phyloP scores from a whole-genome alignment of 495 filamentous ascomycete species.

The Parathielavia hyrcaniae region DNA sequence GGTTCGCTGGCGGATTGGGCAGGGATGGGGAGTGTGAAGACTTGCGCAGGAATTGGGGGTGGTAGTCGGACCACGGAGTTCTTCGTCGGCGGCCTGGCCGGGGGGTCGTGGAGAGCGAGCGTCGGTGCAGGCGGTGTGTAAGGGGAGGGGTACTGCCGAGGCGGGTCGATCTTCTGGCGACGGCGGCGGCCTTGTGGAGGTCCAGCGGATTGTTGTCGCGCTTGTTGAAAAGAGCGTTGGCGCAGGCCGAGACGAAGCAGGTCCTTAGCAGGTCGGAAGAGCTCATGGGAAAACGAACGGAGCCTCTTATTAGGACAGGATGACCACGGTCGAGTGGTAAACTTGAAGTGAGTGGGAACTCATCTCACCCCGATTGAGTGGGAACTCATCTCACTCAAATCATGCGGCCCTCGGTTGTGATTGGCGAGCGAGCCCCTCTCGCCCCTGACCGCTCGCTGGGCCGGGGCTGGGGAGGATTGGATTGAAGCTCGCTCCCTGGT shows the following conservation, averaged over 20 bases:
- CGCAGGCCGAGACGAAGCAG: conserved; percentile 33
- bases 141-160: conserved; percentile 15
- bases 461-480: conserved; percentile 15
- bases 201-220: conserved; percentile 31
- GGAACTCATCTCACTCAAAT: conserved; percentile 35
- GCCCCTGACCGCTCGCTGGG: conserved; percentile 22
- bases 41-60: conserved; percentile 23
- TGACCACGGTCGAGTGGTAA: conserved; percentile 14
- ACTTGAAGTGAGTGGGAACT: conserved; percentile 37
- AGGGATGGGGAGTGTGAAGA: conserved; percentile 20
- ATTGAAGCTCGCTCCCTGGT: conserved; percentile 1
- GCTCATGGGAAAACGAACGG: conserved; percentile 32
- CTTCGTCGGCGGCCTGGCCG: conserved; percentile 28
- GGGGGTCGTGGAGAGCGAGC: conserved; percentile 19
- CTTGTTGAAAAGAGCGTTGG: conserved; percentile 33
- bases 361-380: conserved; percentile 34
- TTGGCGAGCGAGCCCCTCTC: conserved; percentile 23
- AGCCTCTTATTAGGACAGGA: conserved; percentile 22
- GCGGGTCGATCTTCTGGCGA: conserved; percentile 33
- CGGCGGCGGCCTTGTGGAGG: conserved; percentile 31
- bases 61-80: conserved; percentile 21
- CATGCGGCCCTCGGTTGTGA: conserved; percentile 26
- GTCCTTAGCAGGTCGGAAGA: conserved; percentile 29
- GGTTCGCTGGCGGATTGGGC: conserved; percentile 6
- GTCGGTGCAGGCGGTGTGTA: conserved; percentile 23